These are phyloP conservation scores for Coniella vitis DNA, from an alignment of 2,329 filamentous ascomycete species.

Conservation along the genomic window DNA sequence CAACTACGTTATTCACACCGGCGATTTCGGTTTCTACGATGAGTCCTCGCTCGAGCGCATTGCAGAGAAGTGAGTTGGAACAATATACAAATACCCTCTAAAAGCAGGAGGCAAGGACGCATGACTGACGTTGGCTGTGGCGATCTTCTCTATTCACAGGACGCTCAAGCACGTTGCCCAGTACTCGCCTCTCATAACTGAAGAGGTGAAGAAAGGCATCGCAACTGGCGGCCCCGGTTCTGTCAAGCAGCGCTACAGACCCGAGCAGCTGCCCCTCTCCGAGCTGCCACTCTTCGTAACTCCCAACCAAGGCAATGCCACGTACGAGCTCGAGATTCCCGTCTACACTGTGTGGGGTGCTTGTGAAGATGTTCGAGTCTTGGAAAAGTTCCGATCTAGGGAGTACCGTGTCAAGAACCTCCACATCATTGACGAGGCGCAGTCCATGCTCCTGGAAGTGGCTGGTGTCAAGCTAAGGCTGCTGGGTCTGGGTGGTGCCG, in stretches of 20 bases:
- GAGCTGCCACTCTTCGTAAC: conserved; percentile 79
- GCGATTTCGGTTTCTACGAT: conserved; percentile 99
- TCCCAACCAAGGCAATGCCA: conserved; percentile 48
- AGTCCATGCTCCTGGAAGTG: conserved; percentile 88
- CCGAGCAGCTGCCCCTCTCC: conserved; percentile 81
- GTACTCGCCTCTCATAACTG: conserved; percentile 89
- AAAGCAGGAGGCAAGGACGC: background rate
- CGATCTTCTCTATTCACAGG: conserved; percentile 38
- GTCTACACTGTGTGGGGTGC: conserved; percentile 99
- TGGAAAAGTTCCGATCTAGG: conserved; percentile 94
- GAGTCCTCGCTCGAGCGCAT: conserved; percentile 92
- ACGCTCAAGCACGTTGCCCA: conserved; percentile 97
- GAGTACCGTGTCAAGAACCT: conserved; percentile 98
- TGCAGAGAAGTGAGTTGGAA: conserved; percentile 77
- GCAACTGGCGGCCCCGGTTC: conserved; percentile 61
- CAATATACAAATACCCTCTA: conserved; percentile 12
- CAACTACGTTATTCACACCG: conserved; percentile 97
- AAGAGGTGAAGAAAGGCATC: conserved; percentile 64
- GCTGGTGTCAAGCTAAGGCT: conserved; percentile 94
- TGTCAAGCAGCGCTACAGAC: conserved; percentile 78
- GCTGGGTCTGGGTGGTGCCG: conserved; percentile 86
- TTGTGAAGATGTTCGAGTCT: conserved; percentile 92
- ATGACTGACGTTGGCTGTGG: conserved; percentile 13
- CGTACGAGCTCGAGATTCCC: conserved; percentile 85
- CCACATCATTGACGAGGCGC: conserved; percentile 97